phyloP scores from a whole-genome alignment of 768 basidiomycete species.

The Lenzites betulinus region DNA sequence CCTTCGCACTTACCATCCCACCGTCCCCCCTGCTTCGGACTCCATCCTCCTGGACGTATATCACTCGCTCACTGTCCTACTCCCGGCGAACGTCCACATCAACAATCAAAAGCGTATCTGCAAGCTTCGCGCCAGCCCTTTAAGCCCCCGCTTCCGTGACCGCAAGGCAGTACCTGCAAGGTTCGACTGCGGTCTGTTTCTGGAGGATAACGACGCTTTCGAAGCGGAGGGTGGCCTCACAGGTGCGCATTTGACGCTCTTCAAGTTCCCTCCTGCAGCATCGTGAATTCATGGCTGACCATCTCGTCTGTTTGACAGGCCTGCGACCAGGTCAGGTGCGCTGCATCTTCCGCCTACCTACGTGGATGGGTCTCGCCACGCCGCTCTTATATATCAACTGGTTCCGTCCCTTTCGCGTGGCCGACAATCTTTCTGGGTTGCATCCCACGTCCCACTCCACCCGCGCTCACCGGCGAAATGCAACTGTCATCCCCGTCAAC shows the following conservation, averaged over 20 bases:
- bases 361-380: neutral
- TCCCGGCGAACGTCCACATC: constrained; percentile 2
- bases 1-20: neutral
- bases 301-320: neutral
- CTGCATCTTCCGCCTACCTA: neutral
- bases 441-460: neutral
- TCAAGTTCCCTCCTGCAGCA: neutral
- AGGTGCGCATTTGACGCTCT: neutral
- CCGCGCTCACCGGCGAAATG: neutral
- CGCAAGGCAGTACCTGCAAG: neutral
- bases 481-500: neutral
- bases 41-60: neutral
- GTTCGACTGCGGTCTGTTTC: neutral
- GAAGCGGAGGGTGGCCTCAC: neutral
- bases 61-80: neutral
- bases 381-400: neutral
- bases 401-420: neutral
- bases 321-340: neutral
- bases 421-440: neutral
- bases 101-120: neutral
- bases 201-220: neutral
- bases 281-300: neutral
- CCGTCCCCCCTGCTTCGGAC: neutral
- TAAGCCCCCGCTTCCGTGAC: neutral
- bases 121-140: neutral